A percentile compares a stretch with the other conserved stretches of the same genome.
Evolutionary conservation across 768 basidiomycete species (phyloP).

Genomic region (Multifurca ochricompacta): DNA sequence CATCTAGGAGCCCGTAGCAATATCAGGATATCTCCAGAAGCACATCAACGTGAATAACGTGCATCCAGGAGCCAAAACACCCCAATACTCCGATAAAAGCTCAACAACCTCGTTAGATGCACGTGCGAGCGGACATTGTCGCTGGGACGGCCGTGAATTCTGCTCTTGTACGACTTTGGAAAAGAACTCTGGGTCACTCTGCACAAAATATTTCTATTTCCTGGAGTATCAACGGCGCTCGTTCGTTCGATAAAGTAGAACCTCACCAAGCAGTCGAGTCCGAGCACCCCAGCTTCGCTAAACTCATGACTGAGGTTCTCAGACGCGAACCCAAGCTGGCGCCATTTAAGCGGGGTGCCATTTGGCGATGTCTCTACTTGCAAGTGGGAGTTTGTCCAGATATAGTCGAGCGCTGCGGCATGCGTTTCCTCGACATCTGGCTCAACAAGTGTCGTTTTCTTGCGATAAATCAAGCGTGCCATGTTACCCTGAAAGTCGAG

Average conservation of each 20-base stretch:
- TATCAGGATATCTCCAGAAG: constrained; percentile 5
- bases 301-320: constrained; percentile 76
- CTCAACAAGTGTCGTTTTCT: constrained; percentile 73
- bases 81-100: constrained; percentile 78
- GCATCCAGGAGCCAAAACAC: constrained; percentile 82
- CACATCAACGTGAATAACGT: constrained; percentile 24
- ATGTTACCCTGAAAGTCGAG: constrained; percentile 86
- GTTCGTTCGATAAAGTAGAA: not conserved
- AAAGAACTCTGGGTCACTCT: constrained; percentile 62
- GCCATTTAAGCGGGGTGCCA: constrained; percentile 57
- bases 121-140: constrained; percentile 75
- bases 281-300: constrained; percentile 68
- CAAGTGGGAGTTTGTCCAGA: constrained; percentile 61
- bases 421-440: constrained; percentile 55
- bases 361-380: constrained; percentile 43
- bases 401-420: constrained; percentile 46
- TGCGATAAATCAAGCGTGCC: constrained; percentile 67
- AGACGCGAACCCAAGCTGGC: constrained; percentile 65
- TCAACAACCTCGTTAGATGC: constrained; percentile 85
- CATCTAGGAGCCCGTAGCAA: constrained; percentile 37
- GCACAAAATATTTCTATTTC: constrained; percentile 57
- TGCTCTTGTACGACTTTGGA: constrained; percentile 79
- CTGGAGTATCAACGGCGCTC: not conserved
- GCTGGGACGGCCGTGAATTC: constrained; percentile 59
- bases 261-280: constrained; percentile 74